Evolutionary conservation across 352 stramenopile genomes (phyloP).

Genomic region (Globisporangium spinosum): DNA sequence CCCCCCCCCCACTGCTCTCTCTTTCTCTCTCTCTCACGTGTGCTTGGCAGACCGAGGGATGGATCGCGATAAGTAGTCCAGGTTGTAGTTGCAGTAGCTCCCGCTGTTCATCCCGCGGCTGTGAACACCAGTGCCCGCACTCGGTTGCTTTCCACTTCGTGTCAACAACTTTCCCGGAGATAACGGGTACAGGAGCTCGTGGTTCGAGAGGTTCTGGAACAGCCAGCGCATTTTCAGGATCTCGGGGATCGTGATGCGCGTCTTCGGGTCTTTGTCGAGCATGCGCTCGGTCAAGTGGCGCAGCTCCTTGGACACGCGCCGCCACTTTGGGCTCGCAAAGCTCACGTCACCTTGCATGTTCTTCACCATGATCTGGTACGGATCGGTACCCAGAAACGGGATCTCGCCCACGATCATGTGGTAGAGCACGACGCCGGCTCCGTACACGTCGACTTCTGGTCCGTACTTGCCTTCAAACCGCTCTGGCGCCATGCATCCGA

Average conservation of each 20-base stretch:
- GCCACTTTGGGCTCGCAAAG: constrained; percentile 40
- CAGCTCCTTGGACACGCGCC: constrained; percentile 30
- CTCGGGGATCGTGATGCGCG: constrained; percentile 49
- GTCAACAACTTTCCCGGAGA: background rate
- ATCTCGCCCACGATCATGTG: constrained; percentile 55
- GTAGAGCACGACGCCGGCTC: constrained; percentile 54
- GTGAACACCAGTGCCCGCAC: background rate
- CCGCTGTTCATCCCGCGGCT: constrained; percentile 4
- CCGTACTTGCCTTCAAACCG: constrained; percentile 49
- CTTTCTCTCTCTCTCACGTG: constrained; percentile 1
- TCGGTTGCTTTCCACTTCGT: background rate
- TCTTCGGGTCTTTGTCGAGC: constrained; percentile 45
- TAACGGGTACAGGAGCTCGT: constrained; percentile 2
- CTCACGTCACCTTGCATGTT: constrained; percentile 58
- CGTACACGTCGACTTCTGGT: constrained; percentile 57
- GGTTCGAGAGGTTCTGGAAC: constrained; percentile 23
- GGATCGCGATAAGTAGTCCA: constrained; percentile 11
- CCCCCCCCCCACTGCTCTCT: background rate
- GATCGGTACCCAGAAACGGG: constrained; percentile 39
- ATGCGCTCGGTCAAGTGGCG: constrained; percentile 37
- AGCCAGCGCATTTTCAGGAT: constrained; percentile 56
- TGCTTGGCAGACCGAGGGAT: constrained; percentile 12
- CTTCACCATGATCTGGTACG: constrained; percentile 52
- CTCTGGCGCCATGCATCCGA: constrained; percentile 64
- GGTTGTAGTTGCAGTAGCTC: constrained; percentile 6